These are phyloP conservation scores for Neurospora sp. DNA, from an alignment of 495 filamentous ascomycete genomes.

Conservation along the genomic window DNA sequence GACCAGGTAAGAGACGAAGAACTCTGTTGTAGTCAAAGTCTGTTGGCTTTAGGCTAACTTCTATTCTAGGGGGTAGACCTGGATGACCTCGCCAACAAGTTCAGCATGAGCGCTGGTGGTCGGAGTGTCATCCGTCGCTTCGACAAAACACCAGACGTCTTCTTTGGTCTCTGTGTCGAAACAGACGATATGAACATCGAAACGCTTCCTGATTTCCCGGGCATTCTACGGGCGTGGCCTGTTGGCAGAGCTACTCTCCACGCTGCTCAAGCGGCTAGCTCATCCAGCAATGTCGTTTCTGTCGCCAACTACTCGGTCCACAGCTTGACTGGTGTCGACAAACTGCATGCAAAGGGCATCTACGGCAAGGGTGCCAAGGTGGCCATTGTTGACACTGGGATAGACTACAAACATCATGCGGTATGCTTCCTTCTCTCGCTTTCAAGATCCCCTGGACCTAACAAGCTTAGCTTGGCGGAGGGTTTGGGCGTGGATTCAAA, in stretches of 20 bases:
- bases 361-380: conserved; percentile 19
- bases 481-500: conserved; percentile 25
- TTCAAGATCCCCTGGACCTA: not conserved
- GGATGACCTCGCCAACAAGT: conserved; percentile 1
- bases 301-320: conserved; percentile 21
- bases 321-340: conserved; percentile 22
- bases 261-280: conserved; percentile 1
- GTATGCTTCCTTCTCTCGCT: conserved; percentile 4
- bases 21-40: accelerated
- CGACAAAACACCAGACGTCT: conserved; percentile 20
- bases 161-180: conserved; percentile 21
- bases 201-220: conserved; percentile 10
- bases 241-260: conserved; percentile 13
- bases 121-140: conserved; percentile 17
- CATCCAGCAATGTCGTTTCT: conserved; percentile 12
- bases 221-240: conserved; percentile 18
- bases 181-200: conserved; percentile 14
- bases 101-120: not conserved
- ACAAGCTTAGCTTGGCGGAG: conserved; percentile 21
- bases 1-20: not conserved
- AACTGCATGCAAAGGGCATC: conserved; percentile 20
- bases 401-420: conserved; percentile 37
- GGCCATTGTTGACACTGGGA: conserved; percentile 33
- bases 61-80: not conserved
- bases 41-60: not conserved